Evolutionary conservation across 1,139 yeast species (phyloP), one percentile per base, ranked within the genome.

Genomic region (Pichia sp.): DNA sequence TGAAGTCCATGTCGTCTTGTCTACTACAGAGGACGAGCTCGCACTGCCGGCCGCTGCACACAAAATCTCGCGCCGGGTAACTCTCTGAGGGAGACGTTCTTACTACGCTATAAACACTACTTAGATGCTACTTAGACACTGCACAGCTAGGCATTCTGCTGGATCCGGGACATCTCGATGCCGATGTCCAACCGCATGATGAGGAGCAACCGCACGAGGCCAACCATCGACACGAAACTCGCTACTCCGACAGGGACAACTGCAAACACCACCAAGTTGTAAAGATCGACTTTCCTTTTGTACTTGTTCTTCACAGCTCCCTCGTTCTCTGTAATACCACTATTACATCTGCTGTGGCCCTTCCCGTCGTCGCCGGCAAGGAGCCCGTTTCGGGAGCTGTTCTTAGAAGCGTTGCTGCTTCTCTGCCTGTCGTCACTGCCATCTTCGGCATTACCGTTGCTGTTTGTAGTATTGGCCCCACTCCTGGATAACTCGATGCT

Each of bases 181-280:
- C 82, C 88, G 17, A 85, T 73, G 58, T 86, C 96, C 48, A 87
- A 69, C 50, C 96, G 75, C 42, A 89, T 72, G 34, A 90, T 86
- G 57, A 90, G 72, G 43, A 90, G 66, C 45, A 89, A 79, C 53
- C 97, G 70, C 28, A 90, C 68, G 42, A 91, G 68, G 0, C 91
- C 94, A 27, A 90, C 72, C 96, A 91, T 89, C 5, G 98, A 90
- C 24, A 91, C 68, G 59, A 93, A 93, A 58, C 97, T 88, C 3
- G 99, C 97, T 52, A 93, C 61, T 0, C 99, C 99, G 21, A 93
- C 91, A 0, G 99, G 99, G 6, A 93, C 96, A 45, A 93, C 98
- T 1, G 98, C 97, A 71, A 88, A 93, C 1, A 93, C 97, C 1
- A 87, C 91, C 42, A 93, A 86, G 57, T 87, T 89, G 66, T 90